A percentile compares a stretch with the other conserved stretches of the same genome.
Evolutionary conservation across 2,329 filamentous ascomycete species (phyloP).

Genomic region (Nannizziopsis arthrosporioides): DNA sequence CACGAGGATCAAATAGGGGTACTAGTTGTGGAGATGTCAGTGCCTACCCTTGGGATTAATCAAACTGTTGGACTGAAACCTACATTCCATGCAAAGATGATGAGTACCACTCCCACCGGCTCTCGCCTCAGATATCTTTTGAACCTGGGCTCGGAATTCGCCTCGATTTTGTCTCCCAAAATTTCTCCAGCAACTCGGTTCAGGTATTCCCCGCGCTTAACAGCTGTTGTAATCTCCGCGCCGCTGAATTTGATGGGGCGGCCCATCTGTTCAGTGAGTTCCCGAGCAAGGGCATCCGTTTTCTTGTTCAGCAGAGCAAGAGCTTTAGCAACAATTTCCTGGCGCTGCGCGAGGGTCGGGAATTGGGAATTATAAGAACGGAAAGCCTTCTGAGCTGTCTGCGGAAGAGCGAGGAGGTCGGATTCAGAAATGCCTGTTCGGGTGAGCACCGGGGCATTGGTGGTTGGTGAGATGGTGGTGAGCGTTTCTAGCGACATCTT

Average conservation of each 20-base stretch:
- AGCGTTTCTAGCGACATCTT: constrained; percentile 45
- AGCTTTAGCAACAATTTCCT: constrained; percentile 70
- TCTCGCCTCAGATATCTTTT: constrained; percentile 81
- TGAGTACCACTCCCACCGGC: constrained; percentile 73
- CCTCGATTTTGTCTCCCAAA: constrained; percentile 55
- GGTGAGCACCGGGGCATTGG: constrained; percentile 71
- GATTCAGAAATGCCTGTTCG: constrained; percentile 60
- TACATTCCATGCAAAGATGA: constrained; percentile 95
- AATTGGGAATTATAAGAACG: constrained; percentile 59
- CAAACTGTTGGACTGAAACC: constrained; percentile 30
- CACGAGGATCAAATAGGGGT: constrained; percentile 85
- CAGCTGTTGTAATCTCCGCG: constrained; percentile 72
- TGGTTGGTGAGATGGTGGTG: constrained; percentile 79
- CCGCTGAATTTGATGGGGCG: constrained; percentile 77
- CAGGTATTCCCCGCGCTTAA: constrained; percentile 75
- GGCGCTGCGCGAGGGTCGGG: constrained; percentile 61
- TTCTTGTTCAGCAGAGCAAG: constrained; percentile 57
- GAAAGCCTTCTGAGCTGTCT: constrained; percentile 63
- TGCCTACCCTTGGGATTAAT: not conserved
- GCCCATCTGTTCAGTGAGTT: constrained; percentile 91
- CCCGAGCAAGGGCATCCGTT: constrained; percentile 68
- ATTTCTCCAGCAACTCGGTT: constrained; percentile 70
- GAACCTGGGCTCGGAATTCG: constrained; percentile 77
- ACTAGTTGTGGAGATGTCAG: constrained; percentile 42
- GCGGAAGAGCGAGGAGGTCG: constrained; percentile 61